A percentile compares a stretch with the other conserved stretches of the same genome.
Evolutionary conservation across 2,329 filamentous ascomycete genomes (phyloP).

Genomic region (Dactylellina haptotyla): DNA sequence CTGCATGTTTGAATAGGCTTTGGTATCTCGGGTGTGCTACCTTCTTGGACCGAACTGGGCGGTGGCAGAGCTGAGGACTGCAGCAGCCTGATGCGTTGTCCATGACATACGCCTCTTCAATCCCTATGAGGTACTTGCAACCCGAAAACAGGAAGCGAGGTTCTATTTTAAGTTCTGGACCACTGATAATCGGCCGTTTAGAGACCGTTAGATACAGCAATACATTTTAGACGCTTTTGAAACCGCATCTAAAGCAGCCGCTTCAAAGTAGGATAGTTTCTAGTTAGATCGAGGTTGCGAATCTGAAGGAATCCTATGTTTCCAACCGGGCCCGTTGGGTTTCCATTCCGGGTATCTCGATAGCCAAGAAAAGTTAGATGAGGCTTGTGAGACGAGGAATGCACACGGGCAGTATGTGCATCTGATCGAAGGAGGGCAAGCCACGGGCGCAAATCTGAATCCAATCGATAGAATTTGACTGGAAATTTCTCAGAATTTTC

Average conservation of each 20-base stretch:
- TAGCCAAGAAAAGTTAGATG: slow-evolving; percentile 39
- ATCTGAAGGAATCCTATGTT: slow-evolving; percentile 44
- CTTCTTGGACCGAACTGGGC: slow-evolving; percentile 16
- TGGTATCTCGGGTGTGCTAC: slow-evolving; percentile 28
- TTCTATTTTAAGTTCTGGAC: slow-evolving; percentile 35
- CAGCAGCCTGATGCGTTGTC: slow-evolving; percentile 51
- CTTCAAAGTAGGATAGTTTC: slow-evolving; percentile 14
- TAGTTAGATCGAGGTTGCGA: not conserved
- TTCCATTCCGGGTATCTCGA: slow-evolving; percentile 48
- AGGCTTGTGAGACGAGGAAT: slow-evolving; percentile 29
- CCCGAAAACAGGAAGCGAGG: slow-evolving; percentile 48
- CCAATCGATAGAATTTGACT: slow-evolving; percentile 48
- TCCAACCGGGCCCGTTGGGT: slow-evolving; percentile 15
- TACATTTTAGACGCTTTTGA: slow-evolving; percentile 16
- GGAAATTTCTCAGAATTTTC: slow-evolving; percentile 20
- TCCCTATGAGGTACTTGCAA: slow-evolving; percentile 49
- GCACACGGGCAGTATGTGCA: slow-evolving; percentile 23
- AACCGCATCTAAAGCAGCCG: not conserved
- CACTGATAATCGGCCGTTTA: slow-evolving; percentile 35
- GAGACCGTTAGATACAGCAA: slow-evolving; percentile 37
- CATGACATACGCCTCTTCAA: slow-evolving; percentile 47
- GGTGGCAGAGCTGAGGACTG: slow-evolving; percentile 32
- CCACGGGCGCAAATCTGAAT: slow-evolving; percentile 23
- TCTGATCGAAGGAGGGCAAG: slow-evolving; percentile 23
- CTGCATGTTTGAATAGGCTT: not conserved